A percentile compares a stretch with the other conserved stretches of the same genome.
Conservation (phyloP, 176 grass and related monocot genomes). For the Metroxylon sagu region DNA sequence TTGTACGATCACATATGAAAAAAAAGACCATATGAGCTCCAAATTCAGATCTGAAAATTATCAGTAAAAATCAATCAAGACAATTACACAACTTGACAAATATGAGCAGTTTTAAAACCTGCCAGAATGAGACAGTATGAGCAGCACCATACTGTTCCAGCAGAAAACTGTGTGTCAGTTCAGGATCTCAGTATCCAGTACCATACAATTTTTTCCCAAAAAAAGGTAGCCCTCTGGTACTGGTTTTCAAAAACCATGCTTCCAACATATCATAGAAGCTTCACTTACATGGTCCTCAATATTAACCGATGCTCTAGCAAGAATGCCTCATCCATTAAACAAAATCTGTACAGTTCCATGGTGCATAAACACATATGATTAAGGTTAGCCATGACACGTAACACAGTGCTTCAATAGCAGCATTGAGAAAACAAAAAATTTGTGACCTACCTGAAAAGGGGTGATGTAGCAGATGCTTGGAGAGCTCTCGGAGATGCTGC, state of each 20-base stretch:
- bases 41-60: constrained; percentile 82
- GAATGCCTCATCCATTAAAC: constrained; percentile 61
- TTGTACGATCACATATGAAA: constrained; percentile 83
- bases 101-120: no score
- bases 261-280: constrained; percentile 1
- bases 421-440: neutral
- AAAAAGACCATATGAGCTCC: constrained; percentile 78
- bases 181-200: no score
- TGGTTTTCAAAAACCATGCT: no score
- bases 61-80: constrained; percentile 20
- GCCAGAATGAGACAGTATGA: no score
- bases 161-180: no score
- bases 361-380: no score
- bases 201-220: no score
- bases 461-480: constrained; percentile 43
- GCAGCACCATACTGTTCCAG: no score
- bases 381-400: constrained; percentile 12
- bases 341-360: constrained; percentile 47
- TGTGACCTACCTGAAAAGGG: constrained; percentile 52
- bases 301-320: constrained; percentile 74
- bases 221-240: no score
- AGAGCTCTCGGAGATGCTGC: constrained; percentile 37
- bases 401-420: constrained; percentile 2
- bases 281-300: constrained; percentile 76
- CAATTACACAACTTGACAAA: no score